These are phyloP conservation scores for Raffaelea ambrosiae DNA, from an alignment of 2,329 filamentous ascomycete genomes.

Conservation along the genomic window DNA sequence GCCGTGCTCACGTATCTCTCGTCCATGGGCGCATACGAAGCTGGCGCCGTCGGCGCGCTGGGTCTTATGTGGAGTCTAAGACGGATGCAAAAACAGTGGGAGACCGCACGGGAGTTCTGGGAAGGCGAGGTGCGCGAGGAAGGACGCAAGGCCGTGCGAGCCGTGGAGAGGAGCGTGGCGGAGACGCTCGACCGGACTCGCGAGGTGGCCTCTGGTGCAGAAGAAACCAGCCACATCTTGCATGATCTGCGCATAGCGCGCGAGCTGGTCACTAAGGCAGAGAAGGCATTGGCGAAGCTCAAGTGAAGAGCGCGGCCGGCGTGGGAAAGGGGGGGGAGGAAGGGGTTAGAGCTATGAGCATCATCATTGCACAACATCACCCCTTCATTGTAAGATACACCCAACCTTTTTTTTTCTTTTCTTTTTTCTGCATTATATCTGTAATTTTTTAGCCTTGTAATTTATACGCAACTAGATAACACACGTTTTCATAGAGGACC, in stretches of 20 bases:
- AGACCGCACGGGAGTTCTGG: constrained; percentile 51
- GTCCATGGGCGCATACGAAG: constrained; percentile 49
- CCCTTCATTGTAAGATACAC: too few relatives aligned
- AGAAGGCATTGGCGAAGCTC: constrained; percentile 37
- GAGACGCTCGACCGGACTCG: constrained; percentile 31
- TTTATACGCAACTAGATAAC: not conserved
- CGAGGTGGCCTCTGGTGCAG: constrained; percentile 11
- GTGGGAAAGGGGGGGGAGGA: not conserved
- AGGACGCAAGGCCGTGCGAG: constrained; percentile 53
- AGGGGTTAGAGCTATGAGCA: not conserved
- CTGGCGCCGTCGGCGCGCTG: constrained; percentile 52
- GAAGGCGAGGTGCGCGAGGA: constrained; percentile 60
- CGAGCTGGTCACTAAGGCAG: constrained; percentile 38
- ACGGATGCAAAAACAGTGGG: constrained; percentile 55
- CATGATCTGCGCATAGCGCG: constrained; percentile 30
- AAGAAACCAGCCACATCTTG: constrained; percentile 7
- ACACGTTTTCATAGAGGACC: too few relatives aligned
- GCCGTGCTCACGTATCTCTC: constrained; percentile 50
- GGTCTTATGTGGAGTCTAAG: constrained; percentile 51
- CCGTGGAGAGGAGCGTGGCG: constrained; percentile 43
- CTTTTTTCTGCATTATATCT: not conserved
- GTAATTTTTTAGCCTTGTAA: not conserved
- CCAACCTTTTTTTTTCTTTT: not conserved
- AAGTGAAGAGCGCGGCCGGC: constrained; percentile 1
- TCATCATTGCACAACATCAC: too few relatives aligned